Conservation (phyloP, 148 eudicot genomes). For the Suaeda aralocaspica region DNA sequence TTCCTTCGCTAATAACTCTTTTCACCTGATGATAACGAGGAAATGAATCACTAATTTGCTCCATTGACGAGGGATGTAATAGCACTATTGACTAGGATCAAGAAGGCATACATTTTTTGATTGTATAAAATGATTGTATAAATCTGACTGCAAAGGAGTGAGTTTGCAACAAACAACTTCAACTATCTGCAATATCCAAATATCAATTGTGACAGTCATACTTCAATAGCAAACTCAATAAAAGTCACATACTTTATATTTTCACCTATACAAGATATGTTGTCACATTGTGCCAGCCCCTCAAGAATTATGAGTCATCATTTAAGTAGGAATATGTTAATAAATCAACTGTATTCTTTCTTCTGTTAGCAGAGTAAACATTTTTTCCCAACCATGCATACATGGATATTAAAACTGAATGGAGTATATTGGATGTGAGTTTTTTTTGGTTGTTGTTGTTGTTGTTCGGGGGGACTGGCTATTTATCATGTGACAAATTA, state of each 20-base stretch:
- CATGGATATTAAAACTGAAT: no score
- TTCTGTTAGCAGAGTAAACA: no score
- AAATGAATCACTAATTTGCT: background rate
- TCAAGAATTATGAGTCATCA: no score
- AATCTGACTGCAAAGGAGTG: conserved; percentile 70
- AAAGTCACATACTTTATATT: background rate
- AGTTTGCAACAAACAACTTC: conserved; percentile 98
- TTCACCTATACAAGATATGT: no score
- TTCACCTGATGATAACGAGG: conserved; percentile 53
- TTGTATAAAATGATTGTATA: conserved; percentile 83
- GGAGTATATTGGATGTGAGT: no score
- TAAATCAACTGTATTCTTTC: no score
- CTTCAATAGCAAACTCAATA: background rate
- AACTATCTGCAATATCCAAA: conserved; percentile 61
- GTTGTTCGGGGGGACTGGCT: no score
- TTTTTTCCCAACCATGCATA: no score
- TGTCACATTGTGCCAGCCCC: no score
- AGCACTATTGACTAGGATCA: background rate
- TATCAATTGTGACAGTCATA: background rate
- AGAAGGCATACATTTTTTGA: conserved; percentile 76
- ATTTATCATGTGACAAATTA: no score
- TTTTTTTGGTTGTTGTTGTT: no score
- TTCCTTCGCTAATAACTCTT: conserved; percentile 70
- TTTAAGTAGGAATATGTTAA: no score
- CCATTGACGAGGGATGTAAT: background rate